A percentile compares a stretch with the other conserved stretches of the same genome.
These are phyloP conservation scores for Discostella stelligeroides DNA, from an alignment of 108 stramenopile species.

Conservation along the genomic window DNA sequence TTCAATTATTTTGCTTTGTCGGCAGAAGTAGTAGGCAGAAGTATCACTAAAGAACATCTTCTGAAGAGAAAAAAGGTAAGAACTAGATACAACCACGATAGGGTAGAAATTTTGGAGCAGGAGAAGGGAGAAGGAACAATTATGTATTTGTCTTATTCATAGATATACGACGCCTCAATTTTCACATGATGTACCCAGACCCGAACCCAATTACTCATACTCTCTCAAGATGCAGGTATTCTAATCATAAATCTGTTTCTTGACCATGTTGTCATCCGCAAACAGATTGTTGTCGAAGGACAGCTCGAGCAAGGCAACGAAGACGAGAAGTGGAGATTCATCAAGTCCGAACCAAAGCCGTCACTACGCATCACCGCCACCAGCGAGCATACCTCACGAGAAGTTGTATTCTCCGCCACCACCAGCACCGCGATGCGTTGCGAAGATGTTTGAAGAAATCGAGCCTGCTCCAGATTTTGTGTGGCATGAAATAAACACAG, in stretches of 20 bases:
- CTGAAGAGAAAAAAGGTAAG: too few relatives aligned
- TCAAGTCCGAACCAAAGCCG: background rate
- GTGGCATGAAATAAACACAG: slow-evolving; percentile 7
- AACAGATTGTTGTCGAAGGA: background rate
- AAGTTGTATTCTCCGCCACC: slow-evolving; percentile 1
- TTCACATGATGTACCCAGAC: background rate
- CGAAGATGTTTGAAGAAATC: background rate
- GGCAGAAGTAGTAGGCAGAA: too few relatives aligned
- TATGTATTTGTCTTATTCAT: too few relatives aligned
- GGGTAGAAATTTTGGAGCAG: too few relatives aligned
- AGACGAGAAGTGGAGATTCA: background rate
- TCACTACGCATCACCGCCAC: slow-evolving; percentile 13
- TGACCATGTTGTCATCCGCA: background rate
- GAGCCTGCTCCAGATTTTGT: slow-evolving; percentile 10
- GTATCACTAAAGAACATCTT: too few relatives aligned
- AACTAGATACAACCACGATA: too few relatives aligned
- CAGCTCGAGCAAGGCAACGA: background rate
- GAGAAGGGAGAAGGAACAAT: too few relatives aligned
- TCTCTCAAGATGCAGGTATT: background rate
- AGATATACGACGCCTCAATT: too few relatives aligned
- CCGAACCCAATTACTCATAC: background rate
- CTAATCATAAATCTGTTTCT: background rate
- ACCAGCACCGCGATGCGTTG: slow-evolving; percentile 6
- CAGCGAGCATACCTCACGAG: background rate
- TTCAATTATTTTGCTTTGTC: too few relatives aligned